Base-by-base conservation (phyloP, 805 yeast genomes). In the Candida ficus region DNA sequence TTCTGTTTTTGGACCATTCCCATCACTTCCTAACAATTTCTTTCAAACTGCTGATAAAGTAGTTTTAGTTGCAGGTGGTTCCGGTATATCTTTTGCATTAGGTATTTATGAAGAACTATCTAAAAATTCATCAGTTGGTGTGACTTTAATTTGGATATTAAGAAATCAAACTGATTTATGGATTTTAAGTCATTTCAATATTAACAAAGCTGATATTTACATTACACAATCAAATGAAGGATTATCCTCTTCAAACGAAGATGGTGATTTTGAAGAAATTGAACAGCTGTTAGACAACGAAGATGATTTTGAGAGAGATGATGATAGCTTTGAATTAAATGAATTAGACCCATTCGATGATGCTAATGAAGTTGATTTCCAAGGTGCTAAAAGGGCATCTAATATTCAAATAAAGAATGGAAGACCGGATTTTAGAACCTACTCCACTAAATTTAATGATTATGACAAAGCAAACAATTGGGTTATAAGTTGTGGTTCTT, bases 11-110 rank as follows among this genome's bases (percentile, higher is more conserved):
- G 67, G 67, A 12, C 63, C 70, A 7, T 74, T 61, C 50, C 66
- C 74, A 4, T 67, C 82, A 5, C 41, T 77, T 4, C 64, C 72
- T 11, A 46, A 52, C 11, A 61, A 65, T 16, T 72, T 76, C 44
- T 70, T 75, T 45, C 58, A 62, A 29, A 67, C 75, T 0, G 79
- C 75, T 0, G 71, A 70, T 26, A 70, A 73, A 29, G 71, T 78
- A 1, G 56, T 66, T 13, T 67, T 83, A 16, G 66, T 83, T 1
- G 75, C 81, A 46, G 91, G 90, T 12, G 93, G 93, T 0, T 75
- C 87, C 2, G 90, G 91, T 1, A 71, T 83, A 10, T 78, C 89
- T 0, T 73, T 73, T 39, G 83, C 81, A 4, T 45, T 80, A 9
- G 79, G 84, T 0, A 31, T 80, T 1, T 72, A 66, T 50, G 66